Evolutionary conservation across 2,329 filamentous ascomycete genomes (phyloP).

Genomic region (Purpureocillium lavendulum): DNA sequence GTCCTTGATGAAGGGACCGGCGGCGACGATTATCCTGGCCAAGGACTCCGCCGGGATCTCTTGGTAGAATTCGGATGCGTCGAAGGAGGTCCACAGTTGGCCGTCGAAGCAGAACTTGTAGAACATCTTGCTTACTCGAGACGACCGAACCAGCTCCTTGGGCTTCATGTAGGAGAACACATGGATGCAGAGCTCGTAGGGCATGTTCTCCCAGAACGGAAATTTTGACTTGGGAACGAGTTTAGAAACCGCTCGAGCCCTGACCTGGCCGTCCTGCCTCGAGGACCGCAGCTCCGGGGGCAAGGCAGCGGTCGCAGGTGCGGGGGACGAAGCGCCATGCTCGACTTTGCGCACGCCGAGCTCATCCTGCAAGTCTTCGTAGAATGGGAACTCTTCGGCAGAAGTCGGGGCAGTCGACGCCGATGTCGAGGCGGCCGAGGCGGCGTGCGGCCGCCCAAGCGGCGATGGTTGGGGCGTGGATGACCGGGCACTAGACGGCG

Average conservation of each 20-base stretch:
- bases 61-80: slow-evolving; percentile 78
- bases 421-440: slow-evolving; percentile 10
- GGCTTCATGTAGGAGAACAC: slow-evolving; percentile 71
- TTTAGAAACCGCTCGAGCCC: slow-evolving; percentile 9
- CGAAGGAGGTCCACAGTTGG: slow-evolving; percentile 81
- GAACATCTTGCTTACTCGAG: slow-evolving; percentile 70
- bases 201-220: slow-evolving; percentile 75
- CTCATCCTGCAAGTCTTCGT: slow-evolving; percentile 35
- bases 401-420: slow-evolving; percentile 31
- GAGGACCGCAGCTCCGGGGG: slow-evolving; percentile 53
- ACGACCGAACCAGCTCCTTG: slow-evolving; percentile 71
- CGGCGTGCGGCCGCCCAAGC: slow-evolving; percentile 23
- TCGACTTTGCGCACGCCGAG: slow-evolving; percentile 48
- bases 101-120: slow-evolving; percentile 85
- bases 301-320: slow-evolving; percentile 47
- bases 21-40: slow-evolving; percentile 73
- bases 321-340: slow-evolving; percentile 30
- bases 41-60: slow-evolving; percentile 79
- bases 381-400: slow-evolving; percentile 28
- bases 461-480: slow-evolving; percentile 31
- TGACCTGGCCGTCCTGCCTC: slow-evolving; percentile 18
- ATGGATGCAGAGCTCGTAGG: slow-evolving; percentile 71
- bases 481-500: slow-evolving; percentile 17
- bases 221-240: slow-evolving; percentile 27
- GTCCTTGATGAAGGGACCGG: slow-evolving; percentile 84